Percentiles rank a stretch among this genome's conserved stretches.
These are phyloP conservation scores for Rubroshorea leprosula DNA, from an alignment of 345 rosid species.

Conservation along the genomic window DNA sequence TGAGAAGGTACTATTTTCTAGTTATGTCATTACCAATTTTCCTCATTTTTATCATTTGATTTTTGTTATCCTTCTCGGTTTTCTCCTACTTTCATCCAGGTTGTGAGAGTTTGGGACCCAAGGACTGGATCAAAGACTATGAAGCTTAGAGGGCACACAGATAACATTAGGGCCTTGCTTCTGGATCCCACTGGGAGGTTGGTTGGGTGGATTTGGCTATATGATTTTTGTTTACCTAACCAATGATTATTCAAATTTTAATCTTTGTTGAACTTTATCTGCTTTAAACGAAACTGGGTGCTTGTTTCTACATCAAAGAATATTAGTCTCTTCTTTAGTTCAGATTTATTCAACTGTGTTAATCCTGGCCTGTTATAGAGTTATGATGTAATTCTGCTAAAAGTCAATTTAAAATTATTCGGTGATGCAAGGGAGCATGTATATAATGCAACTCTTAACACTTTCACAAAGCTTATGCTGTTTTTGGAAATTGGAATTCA, in stretches of 20 bases:
- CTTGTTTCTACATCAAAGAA: too few relatives aligned
- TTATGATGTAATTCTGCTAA: too few relatives aligned
- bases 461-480: too few relatives aligned
- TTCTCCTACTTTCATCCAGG: slow-evolving; percentile 39
- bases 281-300: too few relatives aligned
- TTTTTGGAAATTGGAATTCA: too few relatives aligned
- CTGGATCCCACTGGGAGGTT: slow-evolving; percentile 94
- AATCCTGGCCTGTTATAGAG: too few relatives aligned
- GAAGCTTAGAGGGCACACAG: slow-evolving; percentile 96
- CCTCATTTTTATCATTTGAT: neutral
- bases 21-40: neutral
- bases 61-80: neutral
- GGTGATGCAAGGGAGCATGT: too few relatives aligned
- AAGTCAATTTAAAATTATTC: too few relatives aligned
- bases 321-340: too few relatives aligned
- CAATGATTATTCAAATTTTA: neutral
- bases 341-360: too few relatives aligned
- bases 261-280: neutral
- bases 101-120: slow-evolving; percentile 99
- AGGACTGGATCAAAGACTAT: slow-evolving; percentile 91
- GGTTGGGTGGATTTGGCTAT: slow-evolving; percentile 19
- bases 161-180: slow-evolving; percentile 88
- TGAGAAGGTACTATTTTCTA: slow-evolving; percentile 72
- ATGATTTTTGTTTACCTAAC: neutral
- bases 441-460: too few relatives aligned